Evolutionary conservation across 2,329 filamentous ascomycete species (phyloP), one percentile per base, ranked within the genome.

Genomic region (Rutstroemia sp.): DNA sequence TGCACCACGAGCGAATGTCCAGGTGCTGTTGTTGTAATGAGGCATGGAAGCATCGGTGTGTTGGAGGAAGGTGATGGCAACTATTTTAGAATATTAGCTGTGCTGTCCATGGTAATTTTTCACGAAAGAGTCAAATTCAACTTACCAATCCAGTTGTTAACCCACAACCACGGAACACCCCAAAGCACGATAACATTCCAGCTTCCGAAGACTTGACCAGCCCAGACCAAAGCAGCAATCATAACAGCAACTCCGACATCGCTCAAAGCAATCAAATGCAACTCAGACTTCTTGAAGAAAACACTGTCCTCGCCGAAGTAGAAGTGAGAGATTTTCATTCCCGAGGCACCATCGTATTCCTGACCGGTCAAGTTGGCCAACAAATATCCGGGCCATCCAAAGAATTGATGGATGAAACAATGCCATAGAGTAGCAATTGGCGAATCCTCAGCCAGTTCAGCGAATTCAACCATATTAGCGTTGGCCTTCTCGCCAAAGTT

Each of bases 41-140:
- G 78, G 78, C 49, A 84, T 73, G 25, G 70, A 68, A 14, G 64
- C 67, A 42, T 87, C 81, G 55, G 83, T 86, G 76, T 89, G 86
- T 71, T 89, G 86, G 19, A 89, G 82, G 71, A 87, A 89, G 48
- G 86, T 89, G 67, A 89, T 88, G 60, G 84, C 84, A 19, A 89
- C 84, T 83, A 36, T 57, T 62, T 69, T 63, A 69, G 62, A 30
- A 30, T 3, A 30, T 30, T 30, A 30, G 27, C 23, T 23, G 23
- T 23, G 23, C 23, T 23, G 23, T 23, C 23, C 23, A 23, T 23
- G 23, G 23, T 23, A 23, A 23, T 4, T 23, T 23, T 23, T 23
- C 23, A 23, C 23, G 23, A 23, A 23, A 23, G 23, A 23, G 23
- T 23, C 23, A 23, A 23, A 23, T 23, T 23, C 3, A 23, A 73